These are phyloP conservation scores for Spizellomyces punctatus DNA, from an alignment of 192 early-diverging fungal genomes.

Conservation along the genomic window DNA sequence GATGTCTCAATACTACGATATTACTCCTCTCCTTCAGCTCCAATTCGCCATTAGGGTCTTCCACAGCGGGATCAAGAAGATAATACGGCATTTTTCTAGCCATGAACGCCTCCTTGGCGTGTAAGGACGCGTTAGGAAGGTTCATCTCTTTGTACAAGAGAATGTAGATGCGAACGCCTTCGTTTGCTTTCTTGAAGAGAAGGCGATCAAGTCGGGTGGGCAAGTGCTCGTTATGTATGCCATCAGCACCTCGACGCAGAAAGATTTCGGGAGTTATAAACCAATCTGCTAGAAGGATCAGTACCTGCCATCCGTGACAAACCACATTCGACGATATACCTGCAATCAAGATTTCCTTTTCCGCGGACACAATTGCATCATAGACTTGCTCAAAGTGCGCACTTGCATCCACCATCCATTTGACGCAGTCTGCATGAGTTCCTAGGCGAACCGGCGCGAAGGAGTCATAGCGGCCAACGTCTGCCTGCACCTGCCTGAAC, in stretches of 20 bases:
- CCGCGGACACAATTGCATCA: conserved; percentile 13
- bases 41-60: conserved; percentile 73
- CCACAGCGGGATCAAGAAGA: conserved; percentile 71
- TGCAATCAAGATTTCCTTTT: conserved; percentile 34
- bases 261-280: conserved; percentile 89
- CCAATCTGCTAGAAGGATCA: conserved; percentile 75
- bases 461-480: conserved; percentile 56
- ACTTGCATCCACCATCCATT: conserved; percentile 33
- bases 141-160: conserved; percentile 84
- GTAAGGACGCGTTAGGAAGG: conserved; percentile 36
- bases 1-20: conserved; percentile 81
- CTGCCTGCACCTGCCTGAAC: conserved; percentile 14
- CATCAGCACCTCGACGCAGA: conserved; percentile 73
- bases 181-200: conserved; percentile 76
- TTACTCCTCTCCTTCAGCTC: conserved; percentile 66
- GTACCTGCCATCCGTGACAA: neutral
- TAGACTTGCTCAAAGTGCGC: conserved; percentile 34
- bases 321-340: neutral
- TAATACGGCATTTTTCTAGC: conserved; percentile 19
- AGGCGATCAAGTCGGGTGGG: conserved; percentile 74
- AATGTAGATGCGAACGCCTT: conserved; percentile 84
- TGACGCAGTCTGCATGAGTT: neutral
- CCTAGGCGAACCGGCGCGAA: conserved; percentile 74
- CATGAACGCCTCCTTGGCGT: conserved; percentile 34
- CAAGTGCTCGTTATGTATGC: conserved; percentile 55